Evolutionary conservation across 768 basidiomycete species (phyloP).

Genomic region (Amanita phalloides): DNA sequence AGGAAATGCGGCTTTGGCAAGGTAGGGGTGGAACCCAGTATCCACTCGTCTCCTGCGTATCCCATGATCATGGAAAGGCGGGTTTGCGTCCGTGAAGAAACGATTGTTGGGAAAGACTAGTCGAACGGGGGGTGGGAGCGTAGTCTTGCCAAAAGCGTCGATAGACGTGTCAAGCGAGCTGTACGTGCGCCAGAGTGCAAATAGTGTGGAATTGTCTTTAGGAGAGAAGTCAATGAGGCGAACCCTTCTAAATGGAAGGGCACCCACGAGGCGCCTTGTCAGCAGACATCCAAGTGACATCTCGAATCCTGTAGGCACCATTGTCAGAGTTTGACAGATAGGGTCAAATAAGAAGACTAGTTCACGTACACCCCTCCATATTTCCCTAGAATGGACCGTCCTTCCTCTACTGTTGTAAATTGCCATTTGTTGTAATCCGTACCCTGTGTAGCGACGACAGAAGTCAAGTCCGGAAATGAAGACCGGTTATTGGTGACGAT

Average conservation of each 20-base stretch:
- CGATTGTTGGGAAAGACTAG: constrained; percentile 64
- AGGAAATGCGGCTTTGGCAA: constrained; percentile 69
- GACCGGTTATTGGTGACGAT: constrained; percentile 59
- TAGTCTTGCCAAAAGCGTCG: constrained; percentile 31
- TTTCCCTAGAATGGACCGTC: constrained; percentile 33
- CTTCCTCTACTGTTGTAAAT: constrained; percentile 41
- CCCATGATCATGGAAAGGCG: constrained; percentile 22
- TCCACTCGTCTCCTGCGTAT: constrained; percentile 36
- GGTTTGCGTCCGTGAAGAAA: constrained; percentile 41
- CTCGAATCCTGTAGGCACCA: constrained; percentile 38
- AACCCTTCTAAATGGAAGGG: constrained; percentile 2
- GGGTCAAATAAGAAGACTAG: neutral
- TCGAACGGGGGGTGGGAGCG: constrained; percentile 57
- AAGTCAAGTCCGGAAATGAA: constrained; percentile 44
- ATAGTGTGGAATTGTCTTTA: constrained; percentile 58
- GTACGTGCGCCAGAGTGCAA: constrained; percentile 72
- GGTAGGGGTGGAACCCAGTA: constrained; percentile 61
- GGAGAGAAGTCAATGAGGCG: constrained; percentile 7
- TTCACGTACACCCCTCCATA: constrained; percentile 40
- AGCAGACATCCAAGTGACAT: constrained; percentile 57
- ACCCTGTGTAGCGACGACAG: constrained; percentile 36
- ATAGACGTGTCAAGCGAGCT: constrained; percentile 45
- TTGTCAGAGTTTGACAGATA: neutral
- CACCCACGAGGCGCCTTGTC: constrained; percentile 40
- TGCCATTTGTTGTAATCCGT: constrained; percentile 43